Evolutionary conservation across 2,329 filamentous ascomycete species (phyloP).

Genomic region (Colletotrichum coccodes): DNA sequence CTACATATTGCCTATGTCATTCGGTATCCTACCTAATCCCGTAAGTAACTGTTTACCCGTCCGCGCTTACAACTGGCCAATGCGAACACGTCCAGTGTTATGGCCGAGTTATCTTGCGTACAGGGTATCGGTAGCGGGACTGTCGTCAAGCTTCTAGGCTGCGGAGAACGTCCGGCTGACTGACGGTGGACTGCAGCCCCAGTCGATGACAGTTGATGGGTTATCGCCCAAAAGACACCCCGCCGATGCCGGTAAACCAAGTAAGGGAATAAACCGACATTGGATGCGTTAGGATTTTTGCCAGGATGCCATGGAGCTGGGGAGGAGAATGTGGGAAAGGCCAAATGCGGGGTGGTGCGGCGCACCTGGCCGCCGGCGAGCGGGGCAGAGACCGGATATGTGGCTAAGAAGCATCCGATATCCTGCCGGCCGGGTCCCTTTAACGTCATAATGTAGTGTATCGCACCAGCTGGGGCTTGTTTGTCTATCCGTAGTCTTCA

Average conservation of each 20-base stretch:
- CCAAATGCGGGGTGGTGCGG: background rate
- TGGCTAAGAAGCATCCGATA: constrained; percentile 21
- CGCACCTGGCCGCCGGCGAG: constrained; percentile 11
- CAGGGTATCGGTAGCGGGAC: background rate
- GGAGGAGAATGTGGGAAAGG: background rate
- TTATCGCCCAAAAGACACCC: background rate
- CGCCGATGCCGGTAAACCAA: background rate
- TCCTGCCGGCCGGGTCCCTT: background rate
- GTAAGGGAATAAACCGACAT: constrained; percentile 24
- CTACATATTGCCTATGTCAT: background rate
- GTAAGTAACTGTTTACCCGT: background rate
- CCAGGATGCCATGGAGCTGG: background rate
- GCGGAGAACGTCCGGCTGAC: constrained; percentile 20
- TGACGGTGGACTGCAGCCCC: background rate
- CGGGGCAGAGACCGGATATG: constrained; percentile 11
- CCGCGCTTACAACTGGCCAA: constrained; percentile 1
- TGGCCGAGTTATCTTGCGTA: background rate
- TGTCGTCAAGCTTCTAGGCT: background rate
- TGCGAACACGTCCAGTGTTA: background rate
- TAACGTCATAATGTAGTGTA: background rate
- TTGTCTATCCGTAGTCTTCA: background rate
- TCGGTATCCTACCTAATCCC: background rate
- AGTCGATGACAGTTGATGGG: background rate
- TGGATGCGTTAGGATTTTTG: constrained; percentile 8
- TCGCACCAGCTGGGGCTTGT: background rate